Conservation (phyloP, 257 asterid species). For the Ilex aquifolium region DNA sequence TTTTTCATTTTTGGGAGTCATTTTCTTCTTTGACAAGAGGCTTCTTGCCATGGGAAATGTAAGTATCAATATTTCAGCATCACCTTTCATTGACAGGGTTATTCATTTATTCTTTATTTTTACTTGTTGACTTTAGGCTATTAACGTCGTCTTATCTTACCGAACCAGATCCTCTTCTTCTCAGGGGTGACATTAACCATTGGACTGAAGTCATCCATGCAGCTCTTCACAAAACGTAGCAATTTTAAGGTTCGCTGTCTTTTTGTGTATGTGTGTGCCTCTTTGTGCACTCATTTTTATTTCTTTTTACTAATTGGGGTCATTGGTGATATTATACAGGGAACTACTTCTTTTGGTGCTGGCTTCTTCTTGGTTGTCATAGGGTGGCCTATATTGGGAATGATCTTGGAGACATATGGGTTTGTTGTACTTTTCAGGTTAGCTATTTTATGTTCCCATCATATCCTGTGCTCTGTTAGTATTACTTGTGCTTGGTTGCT, state of each 20-base stretch:
- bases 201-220: conserved; percentile 77
- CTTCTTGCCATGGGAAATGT: conserved; percentile 96
- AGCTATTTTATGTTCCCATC: background rate
- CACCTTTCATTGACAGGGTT: conserved; percentile 4
- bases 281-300: background rate
- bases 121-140: background rate
- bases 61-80: conserved; percentile 22
- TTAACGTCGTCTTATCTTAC: conserved; percentile 13
- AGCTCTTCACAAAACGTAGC: conserved; percentile 85
- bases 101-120: background rate
- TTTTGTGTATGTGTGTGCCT: background rate
- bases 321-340: background rate
- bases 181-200: conserved; percentile 90
- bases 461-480: background rate
- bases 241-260: conserved; percentile 58
- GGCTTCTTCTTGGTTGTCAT: background rate
- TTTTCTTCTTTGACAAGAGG: conserved; percentile 89
- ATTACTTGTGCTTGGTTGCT: no score
- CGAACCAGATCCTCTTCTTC: conserved; percentile 83
- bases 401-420: background rate
- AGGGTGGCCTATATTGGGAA: background rate
- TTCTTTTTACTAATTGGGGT: no score
- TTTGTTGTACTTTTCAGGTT: background rate
- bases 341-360: background rate
- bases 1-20: conserved; percentile 80